Conservation (phyloP, 768 basidiomycete species). For the Lentinula edodes region DNA sequence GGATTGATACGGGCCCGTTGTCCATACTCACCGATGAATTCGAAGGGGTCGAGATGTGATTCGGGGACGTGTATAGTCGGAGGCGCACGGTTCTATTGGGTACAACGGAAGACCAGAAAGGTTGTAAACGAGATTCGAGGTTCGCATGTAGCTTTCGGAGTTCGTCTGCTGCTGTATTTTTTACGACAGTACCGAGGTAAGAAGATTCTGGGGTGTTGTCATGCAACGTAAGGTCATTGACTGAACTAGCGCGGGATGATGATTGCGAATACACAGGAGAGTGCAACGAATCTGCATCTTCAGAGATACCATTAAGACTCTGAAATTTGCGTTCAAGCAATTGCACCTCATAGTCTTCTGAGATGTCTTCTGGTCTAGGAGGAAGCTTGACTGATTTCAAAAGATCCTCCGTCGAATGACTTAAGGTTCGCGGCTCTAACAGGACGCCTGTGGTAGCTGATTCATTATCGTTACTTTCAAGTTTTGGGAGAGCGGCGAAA, state of each 20-base stretch:
- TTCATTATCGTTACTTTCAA: constrained; percentile 25
- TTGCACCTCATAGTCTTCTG: constrained; percentile 52
- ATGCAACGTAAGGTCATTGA: constrained; percentile 7
- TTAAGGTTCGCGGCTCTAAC: constrained; percentile 11
- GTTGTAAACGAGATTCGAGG: constrained; percentile 67
- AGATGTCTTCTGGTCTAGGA: constrained; percentile 53
- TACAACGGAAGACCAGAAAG: constrained; percentile 77
- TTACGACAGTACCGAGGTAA: not conserved
- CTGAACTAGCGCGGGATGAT: not conserved
- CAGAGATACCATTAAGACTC: constrained; percentile 17
- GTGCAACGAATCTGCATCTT: not conserved
- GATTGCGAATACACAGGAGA: not conserved
- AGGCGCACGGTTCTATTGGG: constrained; percentile 58
- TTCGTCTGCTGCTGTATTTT: constrained; percentile 17
- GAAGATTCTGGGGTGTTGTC: constrained; percentile 17
- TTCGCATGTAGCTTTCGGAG: constrained; percentile 64
- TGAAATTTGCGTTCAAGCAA: constrained; percentile 51
- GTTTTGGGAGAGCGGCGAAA: constrained; percentile 69
- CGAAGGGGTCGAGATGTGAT: constrained; percentile 16
- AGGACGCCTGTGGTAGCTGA: not conserved
- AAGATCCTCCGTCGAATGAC: constrained; percentile 45
- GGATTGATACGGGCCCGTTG: constrained; percentile 39
- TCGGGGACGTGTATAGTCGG: constrained; percentile 31
- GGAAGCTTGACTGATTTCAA: constrained; percentile 43
- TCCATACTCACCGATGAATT: constrained; percentile 16